Conservation (phyloP, 75 land plant genomes). For the Chamaecyparis obtusa region DNA sequence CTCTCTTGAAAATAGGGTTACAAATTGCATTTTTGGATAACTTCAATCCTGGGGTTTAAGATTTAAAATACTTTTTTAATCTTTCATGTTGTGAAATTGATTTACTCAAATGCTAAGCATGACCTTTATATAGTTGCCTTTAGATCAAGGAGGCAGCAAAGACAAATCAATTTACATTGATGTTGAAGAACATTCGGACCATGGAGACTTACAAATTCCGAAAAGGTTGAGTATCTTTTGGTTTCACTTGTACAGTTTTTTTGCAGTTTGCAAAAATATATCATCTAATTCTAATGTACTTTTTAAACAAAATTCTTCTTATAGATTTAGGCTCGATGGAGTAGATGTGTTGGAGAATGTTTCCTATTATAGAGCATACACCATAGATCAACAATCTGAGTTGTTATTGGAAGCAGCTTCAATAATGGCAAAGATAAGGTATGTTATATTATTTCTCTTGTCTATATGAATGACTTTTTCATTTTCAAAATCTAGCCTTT, state of each 20-base stretch:
- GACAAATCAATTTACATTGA: too few species aligned
- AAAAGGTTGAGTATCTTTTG: too few species aligned
- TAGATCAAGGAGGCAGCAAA: too few species aligned
- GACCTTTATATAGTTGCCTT: too few species aligned
- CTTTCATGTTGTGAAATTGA: neutral
- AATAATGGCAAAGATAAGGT: constrained; percentile 96
- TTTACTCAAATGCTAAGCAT: neutral
- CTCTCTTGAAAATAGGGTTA: neutral
- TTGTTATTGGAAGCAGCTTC: constrained; percentile 90
- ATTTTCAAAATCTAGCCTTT: too few species aligned
- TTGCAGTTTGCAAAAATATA: too few species aligned
- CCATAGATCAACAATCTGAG: constrained; percentile 89
- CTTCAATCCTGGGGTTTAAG: neutral
- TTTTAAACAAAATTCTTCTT: neutral
- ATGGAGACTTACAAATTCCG: too few species aligned
- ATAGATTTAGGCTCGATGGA: constrained; percentile 81
- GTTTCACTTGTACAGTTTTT: too few species aligned
- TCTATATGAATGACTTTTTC: neutral
- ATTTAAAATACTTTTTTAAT: neutral
- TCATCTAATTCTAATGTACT: too few species aligned
- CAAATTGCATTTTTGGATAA: neutral
- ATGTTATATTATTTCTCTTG: neutral
- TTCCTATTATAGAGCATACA: constrained; percentile 92
- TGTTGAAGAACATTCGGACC: too few species aligned
- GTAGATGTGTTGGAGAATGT: constrained; percentile 90